These are phyloP conservation scores for Pistacia integerrima DNA, from an alignment of 345 rosid species.

Conservation along the genomic window DNA sequence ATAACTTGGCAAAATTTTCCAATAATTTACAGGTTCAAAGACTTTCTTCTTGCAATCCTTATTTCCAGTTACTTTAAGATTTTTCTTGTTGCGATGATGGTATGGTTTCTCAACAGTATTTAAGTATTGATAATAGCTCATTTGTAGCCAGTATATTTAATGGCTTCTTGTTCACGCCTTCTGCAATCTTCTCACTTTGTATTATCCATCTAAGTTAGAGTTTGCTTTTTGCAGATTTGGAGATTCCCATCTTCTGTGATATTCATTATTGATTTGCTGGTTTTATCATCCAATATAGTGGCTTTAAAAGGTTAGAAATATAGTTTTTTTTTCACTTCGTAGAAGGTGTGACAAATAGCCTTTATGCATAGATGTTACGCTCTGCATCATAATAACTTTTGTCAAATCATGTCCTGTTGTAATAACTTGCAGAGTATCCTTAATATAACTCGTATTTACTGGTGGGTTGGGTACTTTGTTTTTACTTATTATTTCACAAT, in stretches of 20 bases:
- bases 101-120: conserved; percentile 31
- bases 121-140: background rate
- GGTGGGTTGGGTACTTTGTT: background rate
- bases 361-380: background rate
- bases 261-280: conserved; percentile 68
- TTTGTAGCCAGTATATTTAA: background rate
- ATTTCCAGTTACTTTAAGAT: conserved; percentile 84
- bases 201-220: conserved; percentile 13
- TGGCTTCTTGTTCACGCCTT: conserved; percentile 2
- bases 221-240: conserved; percentile 64
- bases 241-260: conserved; percentile 74
- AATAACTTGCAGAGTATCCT: background rate
- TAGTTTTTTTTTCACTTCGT: background rate
- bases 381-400: background rate
- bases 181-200: background rate
- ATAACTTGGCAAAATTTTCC: background rate
- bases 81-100: conserved; percentile 69
- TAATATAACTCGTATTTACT: background rate
- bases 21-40: conserved; percentile 41
- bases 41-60: conserved; percentile 52
- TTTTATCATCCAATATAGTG: conserved; percentile 68
- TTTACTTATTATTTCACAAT: no score
- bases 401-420: background rate
- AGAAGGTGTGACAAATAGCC: background rate
- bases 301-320: conserved; percentile 70